These are phyloP conservation scores for Beauveria sp. DNA, from an alignment of 2,329 filamentous ascomycete species.

Conservation along the genomic window DNA sequence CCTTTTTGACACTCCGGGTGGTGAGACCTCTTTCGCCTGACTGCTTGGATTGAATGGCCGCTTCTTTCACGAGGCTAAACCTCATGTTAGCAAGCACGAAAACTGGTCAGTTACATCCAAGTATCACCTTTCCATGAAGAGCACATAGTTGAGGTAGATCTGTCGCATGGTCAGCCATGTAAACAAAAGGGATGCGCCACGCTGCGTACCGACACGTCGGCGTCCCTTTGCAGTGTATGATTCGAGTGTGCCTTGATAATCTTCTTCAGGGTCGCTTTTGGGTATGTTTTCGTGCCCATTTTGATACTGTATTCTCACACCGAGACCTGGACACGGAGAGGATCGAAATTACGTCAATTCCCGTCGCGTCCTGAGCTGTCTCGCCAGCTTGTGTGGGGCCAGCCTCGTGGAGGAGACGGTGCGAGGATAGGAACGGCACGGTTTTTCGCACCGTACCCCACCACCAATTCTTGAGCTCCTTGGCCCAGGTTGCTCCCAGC, in stretches of 20 bases:
- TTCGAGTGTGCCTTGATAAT: slow-evolving; percentile 85
- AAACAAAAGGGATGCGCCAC: slow-evolving; percentile 15
- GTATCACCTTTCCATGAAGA: slow-evolving; percentile 64
- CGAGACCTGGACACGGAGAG: too few species aligned
- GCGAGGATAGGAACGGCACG: background rate
- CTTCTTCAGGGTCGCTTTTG: slow-evolving; percentile 76
- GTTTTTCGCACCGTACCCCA: slow-evolving; percentile 8
- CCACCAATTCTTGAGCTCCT: slow-evolving; percentile 9
- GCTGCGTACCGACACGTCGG: slow-evolving; percentile 65
- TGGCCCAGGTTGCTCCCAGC: background rate
- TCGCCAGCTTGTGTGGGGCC: slow-evolving; percentile 10
- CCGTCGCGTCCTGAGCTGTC: background rate
- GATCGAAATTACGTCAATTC: background rate
- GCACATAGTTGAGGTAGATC: slow-evolving; percentile 78
- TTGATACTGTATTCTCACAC: background rate
- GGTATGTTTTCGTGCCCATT: slow-evolving; percentile 65
- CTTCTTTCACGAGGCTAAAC: slow-evolving; percentile 67
- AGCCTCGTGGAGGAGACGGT: background rate
- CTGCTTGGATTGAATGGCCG: slow-evolving; percentile 67
- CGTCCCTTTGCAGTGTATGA: slow-evolving; percentile 73
- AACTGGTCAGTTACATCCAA: background rate
- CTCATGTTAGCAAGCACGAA: background rate
- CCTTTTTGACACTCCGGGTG: slow-evolving; percentile 69
- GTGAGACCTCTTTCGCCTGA: slow-evolving; percentile 65
- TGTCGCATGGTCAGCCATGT: slow-evolving; percentile 30